phyloP scores from a whole-genome alignment of 176 grass and related monocot genomes.

The Elaeis guineensis region DNA sequence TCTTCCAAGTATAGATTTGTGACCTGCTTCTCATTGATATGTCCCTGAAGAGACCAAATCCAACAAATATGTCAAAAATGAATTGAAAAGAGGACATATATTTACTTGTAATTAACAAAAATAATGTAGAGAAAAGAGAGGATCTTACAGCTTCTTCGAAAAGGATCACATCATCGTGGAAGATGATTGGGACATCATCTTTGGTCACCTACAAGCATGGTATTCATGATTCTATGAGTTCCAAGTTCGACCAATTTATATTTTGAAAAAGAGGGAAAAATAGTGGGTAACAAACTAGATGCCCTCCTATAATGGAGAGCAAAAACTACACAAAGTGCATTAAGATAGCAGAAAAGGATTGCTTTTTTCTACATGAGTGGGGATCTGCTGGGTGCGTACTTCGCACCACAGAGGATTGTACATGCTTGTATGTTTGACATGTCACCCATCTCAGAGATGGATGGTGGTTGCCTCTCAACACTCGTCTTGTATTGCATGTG shows the following conservation, averaged over 20 bases:
- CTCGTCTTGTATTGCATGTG: no score
- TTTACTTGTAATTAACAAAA: not conserved
- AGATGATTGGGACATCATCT: slow-evolving; percentile 66
- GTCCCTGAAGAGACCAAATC: slow-evolving; percentile 30
- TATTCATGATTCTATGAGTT: slow-evolving; percentile 26
- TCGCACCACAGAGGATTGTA: no score
- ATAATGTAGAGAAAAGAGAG: not conserved
- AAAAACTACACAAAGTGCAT: no score
- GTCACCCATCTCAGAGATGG: no score
- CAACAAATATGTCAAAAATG: not conserved
- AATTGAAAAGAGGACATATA: no score
- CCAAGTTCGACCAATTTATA: slow-evolving; percentile 30
- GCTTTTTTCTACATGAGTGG: no score
- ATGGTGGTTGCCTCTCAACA: no score
- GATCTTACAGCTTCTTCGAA: slow-evolving; percentile 56
- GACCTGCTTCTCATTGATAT: slow-evolving; percentile 38
- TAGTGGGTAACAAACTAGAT: not conserved
- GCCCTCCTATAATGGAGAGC: no score
- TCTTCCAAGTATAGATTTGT: slow-evolving; percentile 59
- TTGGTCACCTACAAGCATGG: slow-evolving; percentile 76
- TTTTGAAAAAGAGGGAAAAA: slow-evolving; percentile 4
- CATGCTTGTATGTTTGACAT: no score
- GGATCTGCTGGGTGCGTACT: no score
- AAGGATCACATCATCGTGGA: slow-evolving; percentile 70
- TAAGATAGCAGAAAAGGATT: no score